Evolutionary conservation across 192 early-diverging fungal species (phyloP), one percentile per base, ranked within the genome.

Genomic region (Mortierella antarctica): DNA sequence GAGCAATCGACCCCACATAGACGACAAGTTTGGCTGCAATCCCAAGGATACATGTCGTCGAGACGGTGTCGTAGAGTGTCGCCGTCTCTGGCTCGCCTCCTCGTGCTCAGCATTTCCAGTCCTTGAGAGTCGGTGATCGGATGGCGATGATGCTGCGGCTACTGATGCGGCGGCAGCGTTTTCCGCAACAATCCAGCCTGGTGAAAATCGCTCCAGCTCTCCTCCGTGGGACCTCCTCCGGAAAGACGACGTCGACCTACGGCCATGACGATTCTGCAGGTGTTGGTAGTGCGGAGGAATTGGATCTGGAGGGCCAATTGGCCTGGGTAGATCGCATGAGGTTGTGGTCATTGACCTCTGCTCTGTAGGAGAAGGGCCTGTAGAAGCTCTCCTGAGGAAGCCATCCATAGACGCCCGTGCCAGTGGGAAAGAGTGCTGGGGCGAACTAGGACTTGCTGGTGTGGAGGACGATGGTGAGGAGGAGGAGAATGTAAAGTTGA

Each of bases 271-370:
- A 15, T 55, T 71, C 61, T 80, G 77, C 6, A 80, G 65, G 17
- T 80, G 77, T 18, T 80, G 77, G 42, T 80, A 80, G 31, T 80
- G 65, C 1, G 64, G 70, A 17, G 77, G 77, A 21, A 80, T 80
- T 12, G 77, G 77, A 44, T 80, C 77, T 45, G 77, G 77, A 20
- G 77, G 77, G 1, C 77, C 77, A 45, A 79, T 50, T 15, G 75
- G 47, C 4, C 68, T 61, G 42, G 67, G 68, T 14, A 62, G 57
- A 46, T 80, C 59, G 44, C 59, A 61, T 4, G 69, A 66, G 15
- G 57, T 48, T 15, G 65, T 31, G 12, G 52, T 21, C 5, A 56
- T 67, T 15, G 40, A 18, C n/a, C 18, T 5, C 14, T 58, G 58
- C 21, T 6, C 44, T 1, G 52, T 31, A 14, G 52, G 9, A n/a